phyloP scores from a whole-genome alignment of 177 flowering plant species.

The Vitis hybrid region DNA sequence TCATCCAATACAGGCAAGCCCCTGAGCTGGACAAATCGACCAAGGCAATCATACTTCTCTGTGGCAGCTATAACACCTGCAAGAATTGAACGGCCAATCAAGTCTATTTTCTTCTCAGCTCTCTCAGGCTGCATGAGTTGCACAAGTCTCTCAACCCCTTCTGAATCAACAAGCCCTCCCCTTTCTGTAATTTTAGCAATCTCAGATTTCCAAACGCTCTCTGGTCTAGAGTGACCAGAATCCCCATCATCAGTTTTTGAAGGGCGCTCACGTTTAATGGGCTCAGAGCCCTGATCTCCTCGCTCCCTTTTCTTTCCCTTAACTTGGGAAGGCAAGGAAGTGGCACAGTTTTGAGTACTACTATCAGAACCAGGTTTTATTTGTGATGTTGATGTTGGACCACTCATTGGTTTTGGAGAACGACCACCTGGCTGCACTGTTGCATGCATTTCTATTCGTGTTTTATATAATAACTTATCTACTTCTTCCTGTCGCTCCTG shows the following conservation, averaged over 20 bases:
- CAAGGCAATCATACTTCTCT: constrained; percentile 75
- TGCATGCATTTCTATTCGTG: constrained; percentile 84
- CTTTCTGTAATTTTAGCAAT: constrained; percentile 72
- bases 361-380: constrained; percentile 71
- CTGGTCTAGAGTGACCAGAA: constrained; percentile 42
- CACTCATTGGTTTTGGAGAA: constrained; percentile 81
- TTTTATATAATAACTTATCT: constrained; percentile 65
- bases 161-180: constrained; percentile 69
- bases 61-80: constrained; percentile 77
- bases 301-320: constrained; percentile 84
- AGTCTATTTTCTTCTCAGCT: constrained; percentile 62
- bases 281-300: constrained; percentile 63
- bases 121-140: constrained; percentile 75
- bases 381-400: constrained; percentile 58
- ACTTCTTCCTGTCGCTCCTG: constrained; percentile 91
- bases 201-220: constrained; percentile 56
- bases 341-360: constrained; percentile 51
- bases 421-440: constrained; percentile 73
- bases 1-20: constrained; percentile 87
- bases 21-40: constrained; percentile 71
- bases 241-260: constrained; percentile 61
- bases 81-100: constrained; percentile 62
- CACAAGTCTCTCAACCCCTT: constrained; percentile 81
- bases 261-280: constrained; percentile 65
- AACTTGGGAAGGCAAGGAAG: constrained; percentile 55